These are phyloP conservation scores for Trametes villosa DNA, from an alignment of 768 basidiomycete species.

Conservation along the genomic window DNA sequence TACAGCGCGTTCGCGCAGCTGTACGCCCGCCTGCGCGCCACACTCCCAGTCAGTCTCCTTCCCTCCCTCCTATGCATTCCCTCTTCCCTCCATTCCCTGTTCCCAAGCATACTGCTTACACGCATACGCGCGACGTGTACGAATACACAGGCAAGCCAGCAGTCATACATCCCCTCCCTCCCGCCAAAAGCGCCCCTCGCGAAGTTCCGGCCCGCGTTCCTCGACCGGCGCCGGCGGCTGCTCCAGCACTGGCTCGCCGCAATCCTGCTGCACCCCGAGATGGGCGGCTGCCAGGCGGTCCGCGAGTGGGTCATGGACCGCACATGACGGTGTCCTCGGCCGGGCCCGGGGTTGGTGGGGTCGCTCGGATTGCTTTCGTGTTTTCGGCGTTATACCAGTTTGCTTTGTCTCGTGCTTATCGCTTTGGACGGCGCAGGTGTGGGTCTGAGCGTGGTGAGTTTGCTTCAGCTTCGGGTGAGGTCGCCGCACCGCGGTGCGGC, in stretches of 20 bases:
- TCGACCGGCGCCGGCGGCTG: conserved; percentile 61
- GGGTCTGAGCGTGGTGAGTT: not conserved
- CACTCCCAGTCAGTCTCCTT: conserved; percentile 52
- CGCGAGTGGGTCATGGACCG: conserved; percentile 61
- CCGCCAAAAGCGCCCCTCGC: conserved; percentile 74
- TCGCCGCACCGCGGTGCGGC: no score
- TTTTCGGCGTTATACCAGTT: not conserved
- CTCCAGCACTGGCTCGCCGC: conserved; percentile 70
- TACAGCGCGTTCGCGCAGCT: conserved; percentile 70
- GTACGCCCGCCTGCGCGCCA: conserved; percentile 48
- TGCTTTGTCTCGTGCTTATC: not conserved
- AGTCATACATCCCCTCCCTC: conserved; percentile 55
- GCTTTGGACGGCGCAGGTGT: not conserved
- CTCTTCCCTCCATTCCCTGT: not conserved
- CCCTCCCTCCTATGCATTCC: not conserved
- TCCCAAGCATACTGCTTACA: no score
- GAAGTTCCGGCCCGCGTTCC: conserved; percentile 68
- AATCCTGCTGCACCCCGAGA: conserved; percentile 69
- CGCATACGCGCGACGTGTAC: not conserved
- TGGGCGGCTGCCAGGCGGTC: conserved; percentile 65
- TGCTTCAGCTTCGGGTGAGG: no score
- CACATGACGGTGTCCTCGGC: conserved; percentile 9
- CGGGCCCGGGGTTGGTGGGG: no score
- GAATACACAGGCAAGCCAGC: conserved; percentile 45
- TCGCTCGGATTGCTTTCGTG: not conserved